Percentiles rank a stretch among this genome's conserved stretches.
phyloP scores from a whole-genome alignment of 176 grass and related monocot species.

The Oryza nivara region DNA sequence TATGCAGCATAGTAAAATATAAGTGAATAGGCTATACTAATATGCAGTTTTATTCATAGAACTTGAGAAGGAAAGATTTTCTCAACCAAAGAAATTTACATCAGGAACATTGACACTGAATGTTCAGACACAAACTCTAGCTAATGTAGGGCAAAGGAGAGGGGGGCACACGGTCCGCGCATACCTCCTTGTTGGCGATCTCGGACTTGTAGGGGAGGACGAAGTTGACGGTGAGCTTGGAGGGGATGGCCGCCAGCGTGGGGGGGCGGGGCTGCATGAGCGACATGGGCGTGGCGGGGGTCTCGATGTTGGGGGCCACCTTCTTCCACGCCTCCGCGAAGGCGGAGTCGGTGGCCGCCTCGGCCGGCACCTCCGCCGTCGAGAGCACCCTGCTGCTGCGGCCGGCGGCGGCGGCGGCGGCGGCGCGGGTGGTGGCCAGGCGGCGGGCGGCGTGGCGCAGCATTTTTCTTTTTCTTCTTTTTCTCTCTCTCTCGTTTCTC shows the following conservation, averaged over 20 bases:
- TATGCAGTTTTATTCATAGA: neutral
- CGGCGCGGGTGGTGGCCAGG: constrained; percentile 50
- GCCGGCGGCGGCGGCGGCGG: constrained; percentile 27
- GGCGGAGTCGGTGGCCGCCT: constrained; percentile 51
- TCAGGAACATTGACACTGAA: neutral
- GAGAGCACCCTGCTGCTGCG: constrained; percentile 42
- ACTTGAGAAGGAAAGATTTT: neutral
- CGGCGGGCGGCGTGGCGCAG: constrained; percentile 55
- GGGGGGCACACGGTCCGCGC: neutral
- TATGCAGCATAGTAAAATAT: neutral
- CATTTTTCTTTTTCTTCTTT: constrained; percentile 25
- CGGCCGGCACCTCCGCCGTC: constrained; percentile 57
- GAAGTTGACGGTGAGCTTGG: constrained; percentile 92
- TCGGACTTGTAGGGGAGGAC: constrained; percentile 93
- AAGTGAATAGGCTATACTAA: neutral
- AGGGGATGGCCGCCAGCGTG: constrained; percentile 62
- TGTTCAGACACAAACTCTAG: neutral
- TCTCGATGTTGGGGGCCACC: constrained; percentile 68
- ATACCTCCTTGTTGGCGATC: constrained; percentile 92
- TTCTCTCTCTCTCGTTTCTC: neutral
- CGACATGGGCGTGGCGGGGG: constrained; percentile 64
- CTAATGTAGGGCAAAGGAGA: neutral
- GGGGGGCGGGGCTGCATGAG: constrained; percentile 83
- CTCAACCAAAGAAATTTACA: constrained; percentile 7
- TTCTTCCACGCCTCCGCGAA: constrained; percentile 82